Conservation (phyloP, 495 filamentous ascomycete species). For the Margaritispora aquatica region DNA sequence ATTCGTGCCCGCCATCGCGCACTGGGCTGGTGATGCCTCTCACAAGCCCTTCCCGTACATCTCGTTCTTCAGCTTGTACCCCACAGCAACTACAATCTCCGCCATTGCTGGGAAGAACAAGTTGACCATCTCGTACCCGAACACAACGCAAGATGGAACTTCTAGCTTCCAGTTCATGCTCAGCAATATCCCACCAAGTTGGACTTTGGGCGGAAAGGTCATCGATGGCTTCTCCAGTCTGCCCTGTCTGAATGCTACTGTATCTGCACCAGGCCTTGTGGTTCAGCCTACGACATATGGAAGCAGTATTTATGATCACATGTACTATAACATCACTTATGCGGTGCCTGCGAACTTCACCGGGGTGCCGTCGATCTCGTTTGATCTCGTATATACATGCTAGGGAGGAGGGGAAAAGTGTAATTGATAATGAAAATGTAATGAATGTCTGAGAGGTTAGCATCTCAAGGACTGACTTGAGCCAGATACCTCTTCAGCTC, state of each 20-base stretch:
- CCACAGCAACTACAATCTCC: constrained; percentile 24
- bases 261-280: constrained; percentile 21
- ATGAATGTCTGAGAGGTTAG: neutral
- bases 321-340: constrained; percentile 29
- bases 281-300: constrained; percentile 24
- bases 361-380: constrained; percentile 22
- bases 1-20: constrained; percentile 28
- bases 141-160: constrained; percentile 28
- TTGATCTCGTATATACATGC: constrained; percentile 27
- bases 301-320: constrained; percentile 23
- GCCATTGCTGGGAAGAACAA: constrained; percentile 21
- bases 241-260: constrained; percentile 23
- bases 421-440: neutral
- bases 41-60: constrained; percentile 27
- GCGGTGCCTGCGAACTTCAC: constrained; percentile 21
- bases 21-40: constrained; percentile 27
- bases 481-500: too few relatives aligned
- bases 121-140: constrained; percentile 25
- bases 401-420: constrained; percentile 2
- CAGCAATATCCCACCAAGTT: constrained; percentile 25
- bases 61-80: constrained; percentile 26
- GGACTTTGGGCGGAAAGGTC: constrained; percentile 14
- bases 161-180: constrained; percentile 26
- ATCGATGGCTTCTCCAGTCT: constrained; percentile 9
- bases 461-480: neutral